phyloP scores from a whole-genome alignment of 2,329 filamentous ascomycete species.

The Didymella pinodella region DNA sequence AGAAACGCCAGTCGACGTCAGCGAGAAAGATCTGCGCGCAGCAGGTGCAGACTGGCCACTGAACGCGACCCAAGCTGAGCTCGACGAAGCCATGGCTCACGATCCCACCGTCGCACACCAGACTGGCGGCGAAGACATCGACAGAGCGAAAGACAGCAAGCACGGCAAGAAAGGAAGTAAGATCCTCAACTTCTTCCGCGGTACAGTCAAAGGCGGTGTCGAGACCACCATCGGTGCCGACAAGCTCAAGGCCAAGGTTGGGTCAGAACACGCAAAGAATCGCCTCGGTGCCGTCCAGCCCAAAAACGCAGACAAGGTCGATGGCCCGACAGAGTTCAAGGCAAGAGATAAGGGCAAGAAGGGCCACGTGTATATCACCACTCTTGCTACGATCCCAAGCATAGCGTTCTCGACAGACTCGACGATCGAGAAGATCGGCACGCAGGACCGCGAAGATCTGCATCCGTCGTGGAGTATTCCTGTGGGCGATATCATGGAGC shows the following conservation, averaged over 20 bases:
- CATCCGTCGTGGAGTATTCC: conserved; percentile 73
- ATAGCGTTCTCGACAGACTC: conserved; percentile 69
- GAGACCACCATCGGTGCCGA: conserved; percentile 76
- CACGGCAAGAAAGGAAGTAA: conserved; percentile 59
- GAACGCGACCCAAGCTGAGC: conserved; percentile 70
- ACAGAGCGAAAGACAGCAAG: conserved; percentile 56
- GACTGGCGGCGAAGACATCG: conserved; percentile 62
- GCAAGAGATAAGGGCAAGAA: conserved; percentile 74
- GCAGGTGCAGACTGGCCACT: conserved; percentile 64
- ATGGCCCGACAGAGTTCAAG: conserved; percentile 80
- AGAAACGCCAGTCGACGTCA: conserved; percentile 60
- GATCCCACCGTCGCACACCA: conserved; percentile 57
- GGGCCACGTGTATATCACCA: conserved; percentile 75
- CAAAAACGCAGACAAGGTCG: conserved; percentile 53
- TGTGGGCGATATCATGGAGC: conserved; percentile 73
- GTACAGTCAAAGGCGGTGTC: conserved; percentile 74
- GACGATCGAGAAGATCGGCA: conserved; percentile 56
- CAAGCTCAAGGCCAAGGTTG: conserved; percentile 70
- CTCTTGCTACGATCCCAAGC: conserved; percentile 71
- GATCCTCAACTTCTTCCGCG: conserved; percentile 72
- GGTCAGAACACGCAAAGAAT: conserved; percentile 70
- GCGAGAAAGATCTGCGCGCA: conserved; percentile 59
- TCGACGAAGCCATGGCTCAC: conserved; percentile 65
- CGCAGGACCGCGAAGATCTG: conserved; percentile 59
- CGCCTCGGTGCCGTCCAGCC: conserved; percentile 73